Base-by-base conservation (phyloP, 345 rosid genomes). In the Capsella bursapastoris region DNA sequence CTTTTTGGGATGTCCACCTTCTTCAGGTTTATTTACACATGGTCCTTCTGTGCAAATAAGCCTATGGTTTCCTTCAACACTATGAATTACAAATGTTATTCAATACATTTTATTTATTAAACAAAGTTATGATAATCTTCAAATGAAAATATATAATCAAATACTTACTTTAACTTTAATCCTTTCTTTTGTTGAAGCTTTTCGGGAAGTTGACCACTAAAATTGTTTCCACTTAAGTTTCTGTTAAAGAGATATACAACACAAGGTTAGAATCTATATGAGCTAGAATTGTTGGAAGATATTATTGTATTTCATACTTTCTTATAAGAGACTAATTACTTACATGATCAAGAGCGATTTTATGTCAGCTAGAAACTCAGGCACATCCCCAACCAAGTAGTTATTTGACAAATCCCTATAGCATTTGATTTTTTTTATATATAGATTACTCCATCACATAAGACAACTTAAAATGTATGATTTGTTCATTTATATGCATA, bases 291-390 rank as follows among this genome's bases (percentile, higher is more conserved):
- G 27, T 8, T 48, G 8, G 18, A 16, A 16, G 5, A 16, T 12
- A 16, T 16, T 5, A 15, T 48, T 7, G 8, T 16, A 5, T 45
- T 45, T 6, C 18, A 14, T 48, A 48, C 27, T 48, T 8, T 48
- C 53, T 48, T 15, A n/a, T 43, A n/a, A 47, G 51, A n/a, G 22
- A 47, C 53, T 48, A 16, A 47, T 18, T 18, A 18, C 53, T 16
- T 48, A 48, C 53, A 48, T 16, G 53, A 48, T 48, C 53, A 48
- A 48, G 53, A 48, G 53, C 10, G 53, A 16, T 48, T 48, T 48
- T 48, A 48, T 48, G 27, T 48, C 27, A 16, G 53, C 53, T 16
- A 48, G 53, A 48, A 48, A 48, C 27, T 48, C 53, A 16, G 53
- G 53, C 53, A 48, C 53, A 48, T 8, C 53, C 53, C 53, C 27